These are phyloP conservation scores for Komagataella pseudopastoris DNA, from an alignment of 805 yeast genomes.

Conservation along the genomic window DNA sequence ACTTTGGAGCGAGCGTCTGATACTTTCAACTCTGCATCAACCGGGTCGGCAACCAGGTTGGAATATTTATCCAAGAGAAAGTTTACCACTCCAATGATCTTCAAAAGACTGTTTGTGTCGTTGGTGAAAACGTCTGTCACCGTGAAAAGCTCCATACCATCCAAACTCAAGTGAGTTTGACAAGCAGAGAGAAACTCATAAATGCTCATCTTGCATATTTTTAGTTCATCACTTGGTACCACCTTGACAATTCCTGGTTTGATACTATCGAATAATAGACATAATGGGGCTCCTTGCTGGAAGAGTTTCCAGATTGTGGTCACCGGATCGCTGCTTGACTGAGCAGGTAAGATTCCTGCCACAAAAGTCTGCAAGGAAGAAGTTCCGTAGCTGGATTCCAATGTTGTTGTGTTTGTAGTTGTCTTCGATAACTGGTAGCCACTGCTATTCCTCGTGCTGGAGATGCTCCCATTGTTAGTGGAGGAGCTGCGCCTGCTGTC, in stretches of 20 bases:
- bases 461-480: not conserved
- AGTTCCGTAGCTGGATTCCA: constrained; percentile 4
- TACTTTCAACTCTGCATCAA: constrained; percentile 6
- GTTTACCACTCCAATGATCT: constrained; percentile 61
- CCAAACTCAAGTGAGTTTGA: constrained; percentile 56
- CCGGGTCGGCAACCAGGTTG: constrained; percentile 7
- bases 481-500: constrained; percentile 2
- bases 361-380: constrained; percentile 33
- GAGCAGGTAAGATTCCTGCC: constrained; percentile 68
- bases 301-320: constrained; percentile 81
- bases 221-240: constrained; percentile 66
- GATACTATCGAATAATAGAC: constrained; percentile 68
- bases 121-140: constrained; percentile 82
- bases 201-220: constrained; percentile 77
- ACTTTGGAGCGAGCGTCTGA: constrained; percentile 62
- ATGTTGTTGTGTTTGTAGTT: constrained; percentile 20
- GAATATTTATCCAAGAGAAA: constrained; percentile 45
- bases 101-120: constrained; percentile 62
- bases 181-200: constrained; percentile 86
- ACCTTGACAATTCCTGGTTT: constrained; percentile 39
- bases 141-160: constrained; percentile 77
- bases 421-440: constrained; percentile 10
- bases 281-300: constrained; percentile 86
- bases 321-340: constrained; percentile 76
- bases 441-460: not conserved